Conservation (phyloP, 345 rosid genomes). For the Populus ilicifolia region DNA sequence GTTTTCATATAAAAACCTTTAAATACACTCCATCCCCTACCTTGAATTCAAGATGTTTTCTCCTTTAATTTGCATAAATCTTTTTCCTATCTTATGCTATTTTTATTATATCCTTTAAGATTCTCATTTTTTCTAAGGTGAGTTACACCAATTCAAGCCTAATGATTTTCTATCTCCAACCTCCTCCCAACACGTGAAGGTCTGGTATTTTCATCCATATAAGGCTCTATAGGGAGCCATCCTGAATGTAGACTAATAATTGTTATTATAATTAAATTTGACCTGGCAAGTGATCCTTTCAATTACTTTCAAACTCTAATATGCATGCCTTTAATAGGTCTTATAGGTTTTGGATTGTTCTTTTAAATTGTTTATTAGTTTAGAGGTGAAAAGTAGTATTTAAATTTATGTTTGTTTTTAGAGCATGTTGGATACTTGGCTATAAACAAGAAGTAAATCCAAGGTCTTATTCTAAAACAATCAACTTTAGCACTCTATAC, state of each 20-base stretch:
- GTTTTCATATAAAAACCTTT: too few relatives aligned
- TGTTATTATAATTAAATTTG: neutral
- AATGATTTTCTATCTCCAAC: neutral
- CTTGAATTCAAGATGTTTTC: too few relatives aligned
- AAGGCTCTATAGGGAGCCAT: neutral
- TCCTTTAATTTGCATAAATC: too few relatives aligned
- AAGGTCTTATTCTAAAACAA: too few relatives aligned
- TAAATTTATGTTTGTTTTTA: neutral
- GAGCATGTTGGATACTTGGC: neutral
- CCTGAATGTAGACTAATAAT: neutral
- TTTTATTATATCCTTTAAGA: neutral
- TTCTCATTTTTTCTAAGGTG: neutral
- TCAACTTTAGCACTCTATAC: too few relatives aligned
- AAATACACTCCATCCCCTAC: too few relatives aligned
- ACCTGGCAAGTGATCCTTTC: neutral
- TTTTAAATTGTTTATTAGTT: too few relatives aligned
- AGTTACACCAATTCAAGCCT: neutral
- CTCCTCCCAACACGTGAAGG: neutral
- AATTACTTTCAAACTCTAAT: neutral
- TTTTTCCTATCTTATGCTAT: neutral
- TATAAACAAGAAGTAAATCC: neutral
- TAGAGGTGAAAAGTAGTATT: too few relatives aligned
- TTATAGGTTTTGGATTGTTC: too few relatives aligned
- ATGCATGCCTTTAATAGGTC: too few relatives aligned
- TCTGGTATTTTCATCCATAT: neutral